Evolutionary conservation across 768 basidiomycete species (phyloP), one percentile per base, ranked within the genome.

Genomic region (Mycena leptocephala): DNA sequence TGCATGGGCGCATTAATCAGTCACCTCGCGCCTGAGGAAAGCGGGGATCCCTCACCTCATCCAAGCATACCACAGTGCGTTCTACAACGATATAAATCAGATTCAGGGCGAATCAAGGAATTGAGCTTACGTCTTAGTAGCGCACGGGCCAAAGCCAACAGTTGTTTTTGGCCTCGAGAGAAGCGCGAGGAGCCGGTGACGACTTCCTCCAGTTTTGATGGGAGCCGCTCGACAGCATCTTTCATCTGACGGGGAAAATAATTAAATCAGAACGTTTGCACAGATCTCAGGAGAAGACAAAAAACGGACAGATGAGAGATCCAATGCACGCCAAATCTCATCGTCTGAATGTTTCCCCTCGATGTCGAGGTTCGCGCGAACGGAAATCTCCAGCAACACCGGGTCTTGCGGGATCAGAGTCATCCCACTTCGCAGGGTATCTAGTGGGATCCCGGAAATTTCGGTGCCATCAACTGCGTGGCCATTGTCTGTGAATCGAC

Each of bases 401-500:
- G 69, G 69, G 32, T 70, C 69, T 32, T 70, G 69, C 16, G 69
- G 69, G 18, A 70, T 70, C 22, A 70, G 69, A 2, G 69, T 70
- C 43, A 70, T 46, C 4, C 69, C 69, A 26, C 43, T 35, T 28
- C 69, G 69, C 11, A 70, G 41, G 41, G 48, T 70, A 35, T 61
- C 59, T n/a, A 70, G 58, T 18, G 56, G 14, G 13, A 70, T 70
- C n/a, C 41, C 69, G 5, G 58, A 70, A 18, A 70, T 70, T 41
- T 70, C 58, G 16, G 35, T 24, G 7, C 58, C 56, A 37, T 70
- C 69, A 48, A 70, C 69, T 70, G 28, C 22, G 43, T 26, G 56
- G 32, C 9, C 28, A 43, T 37, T 20, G 18, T 43, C 10, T 51
- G n/a, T n/a, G 18, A 33, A 32, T 35, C 56, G 35, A 35, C n/a